phyloP scores from a whole-genome alignment of 2,329 filamentous ascomycete genomes.

The Diplocarpon mali region DNA sequence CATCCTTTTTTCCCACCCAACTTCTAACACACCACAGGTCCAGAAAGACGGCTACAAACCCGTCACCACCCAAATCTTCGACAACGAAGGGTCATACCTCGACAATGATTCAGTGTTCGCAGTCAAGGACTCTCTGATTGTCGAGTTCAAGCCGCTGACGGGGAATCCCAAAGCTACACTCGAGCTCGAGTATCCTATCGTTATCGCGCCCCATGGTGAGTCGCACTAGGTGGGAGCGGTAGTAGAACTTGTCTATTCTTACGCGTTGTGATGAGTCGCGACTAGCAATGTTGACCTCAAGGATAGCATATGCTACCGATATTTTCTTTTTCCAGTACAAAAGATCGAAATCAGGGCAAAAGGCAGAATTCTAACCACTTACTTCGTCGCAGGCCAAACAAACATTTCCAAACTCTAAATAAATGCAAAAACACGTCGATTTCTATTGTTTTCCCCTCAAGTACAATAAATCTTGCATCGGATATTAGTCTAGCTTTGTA shows the following conservation, averaged over 20 bases:
- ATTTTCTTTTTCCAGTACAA: too few species aligned
- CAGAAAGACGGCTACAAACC: slow-evolving; percentile 42
- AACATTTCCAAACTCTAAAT: too few species aligned
- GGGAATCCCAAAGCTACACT: slow-evolving; percentile 27
- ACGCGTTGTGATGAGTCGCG: too few species aligned
- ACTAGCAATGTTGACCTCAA: too few species aligned
- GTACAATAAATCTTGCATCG: too few species aligned
- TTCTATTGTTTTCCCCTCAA: too few species aligned
- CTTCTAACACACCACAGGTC: slow-evolving; percentile 10
- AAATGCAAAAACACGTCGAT: too few species aligned
- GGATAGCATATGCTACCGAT: too few species aligned
- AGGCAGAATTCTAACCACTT: too few species aligned
- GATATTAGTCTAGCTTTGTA: too few species aligned
- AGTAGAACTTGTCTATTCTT: background rate
- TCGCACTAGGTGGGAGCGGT: background rate
- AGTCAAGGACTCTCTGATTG: slow-evolving; percentile 41
- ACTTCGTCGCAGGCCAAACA: too few species aligned
- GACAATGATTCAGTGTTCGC: slow-evolving; percentile 39
- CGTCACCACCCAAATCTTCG: slow-evolving; percentile 69
- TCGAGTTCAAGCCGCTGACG: slow-evolving; percentile 37
- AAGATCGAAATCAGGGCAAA: too few species aligned
- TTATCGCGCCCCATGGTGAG: slow-evolving; percentile 11
- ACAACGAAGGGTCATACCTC: slow-evolving; percentile 55
- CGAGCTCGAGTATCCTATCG: slow-evolving; percentile 26
- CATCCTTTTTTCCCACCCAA: background rate